A percentile compares a stretch with the other conserved stretches of the same genome.
phyloP scores from a whole-genome alignment of 768 basidiomycete genomes.

The Rhodocollybia butyracea region DNA sequence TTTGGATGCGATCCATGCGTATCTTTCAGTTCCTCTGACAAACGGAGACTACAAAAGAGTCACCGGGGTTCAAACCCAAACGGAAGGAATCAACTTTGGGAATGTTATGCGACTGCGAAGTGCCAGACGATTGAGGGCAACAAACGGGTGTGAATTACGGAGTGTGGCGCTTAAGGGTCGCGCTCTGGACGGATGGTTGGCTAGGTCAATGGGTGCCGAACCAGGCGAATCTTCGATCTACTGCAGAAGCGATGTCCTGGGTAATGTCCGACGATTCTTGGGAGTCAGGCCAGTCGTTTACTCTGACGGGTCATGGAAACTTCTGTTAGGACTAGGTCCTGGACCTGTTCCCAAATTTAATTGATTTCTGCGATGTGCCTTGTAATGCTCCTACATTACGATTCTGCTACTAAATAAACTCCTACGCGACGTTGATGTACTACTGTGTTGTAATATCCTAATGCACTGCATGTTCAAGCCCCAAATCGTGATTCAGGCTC shows the following conservation, averaged over 20 bases:
- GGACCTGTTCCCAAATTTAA: slow-evolving; percentile 23
- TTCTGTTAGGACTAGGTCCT: slow-evolving; percentile 44
- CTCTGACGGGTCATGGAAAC: slow-evolving; percentile 37
- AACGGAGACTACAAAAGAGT: slow-evolving; percentile 27
- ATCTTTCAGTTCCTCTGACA: slow-evolving; percentile 43
- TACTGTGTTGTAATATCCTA: no score
- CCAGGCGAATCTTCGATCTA: slow-evolving; percentile 27
- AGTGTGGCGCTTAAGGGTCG: slow-evolving; percentile 29
- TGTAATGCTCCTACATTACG: no score
- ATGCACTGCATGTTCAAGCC: no score
- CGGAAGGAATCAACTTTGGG: slow-evolving; percentile 10
- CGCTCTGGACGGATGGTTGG: not conserved
- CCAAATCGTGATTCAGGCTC: no score
- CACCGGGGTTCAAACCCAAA: slow-evolving; percentile 13
- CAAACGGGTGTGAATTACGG: slow-evolving; percentile 27
- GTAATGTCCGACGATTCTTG: slow-evolving; percentile 41
- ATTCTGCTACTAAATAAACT: no score
- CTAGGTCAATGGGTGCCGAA: not conserved
- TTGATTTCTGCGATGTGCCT: not conserved
- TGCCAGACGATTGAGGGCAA: slow-evolving; percentile 34
- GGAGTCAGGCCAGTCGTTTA: slow-evolving; percentile 37
- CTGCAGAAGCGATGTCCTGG: slow-evolving; percentile 49
- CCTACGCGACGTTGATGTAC: no score
- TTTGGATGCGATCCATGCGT: slow-evolving; percentile 45
- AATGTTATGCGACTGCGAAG: slow-evolving; percentile 23